Base-by-base conservation (phyloP, 768 basidiomycete genomes). In the Paxillus involutus region DNA sequence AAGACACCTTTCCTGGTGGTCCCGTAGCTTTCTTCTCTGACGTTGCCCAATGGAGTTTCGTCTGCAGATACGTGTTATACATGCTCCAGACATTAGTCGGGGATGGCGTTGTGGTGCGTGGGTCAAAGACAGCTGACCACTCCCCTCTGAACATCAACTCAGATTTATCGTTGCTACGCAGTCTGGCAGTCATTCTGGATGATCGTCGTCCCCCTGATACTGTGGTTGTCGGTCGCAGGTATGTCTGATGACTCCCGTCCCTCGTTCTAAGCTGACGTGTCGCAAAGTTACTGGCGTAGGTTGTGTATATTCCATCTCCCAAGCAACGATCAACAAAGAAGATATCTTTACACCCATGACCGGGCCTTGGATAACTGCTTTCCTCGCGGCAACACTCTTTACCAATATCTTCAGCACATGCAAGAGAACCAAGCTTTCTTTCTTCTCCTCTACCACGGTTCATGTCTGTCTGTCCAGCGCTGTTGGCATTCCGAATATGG, bases 141-240 rank as follows among this genome's bases (percentile, higher is more conserved):
- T 17, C 24, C 41, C 14, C 4, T 41, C 35, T 39, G 13, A 24
- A n/a, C 43, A 0, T 4, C 12, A 3, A 8, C n/a, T 32, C 39
- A 67, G 65, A 65, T 68, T 37, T 62, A 68, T 45, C 62, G 65
- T 11, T 68, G 65, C 45, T 65, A 62, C 16, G 55, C 63, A 32
- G 63, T 67, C n/a, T 67, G 65, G 67, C 50, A 59, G 29, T 64
- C 60, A 0, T 52, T 52, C 57, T 58, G 51, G 43, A 49, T 65
- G n/a, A 52, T 57, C 26, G 39, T 54, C 13, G n/a, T 68, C 33
- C 65, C 66, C 24, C n/a, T 55, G 13, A 4, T 58, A 4, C 36
- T 63, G 53, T 61, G 60, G 59, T 36, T 19, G 49, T 65, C 47
- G 11, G 61, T 62, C 14, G 43, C 47, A 21, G 39, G 51, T 44